Base-by-base conservation (phyloP, 495 filamentous ascomycete genomes). In the Venustampulla echinocandica region DNA sequence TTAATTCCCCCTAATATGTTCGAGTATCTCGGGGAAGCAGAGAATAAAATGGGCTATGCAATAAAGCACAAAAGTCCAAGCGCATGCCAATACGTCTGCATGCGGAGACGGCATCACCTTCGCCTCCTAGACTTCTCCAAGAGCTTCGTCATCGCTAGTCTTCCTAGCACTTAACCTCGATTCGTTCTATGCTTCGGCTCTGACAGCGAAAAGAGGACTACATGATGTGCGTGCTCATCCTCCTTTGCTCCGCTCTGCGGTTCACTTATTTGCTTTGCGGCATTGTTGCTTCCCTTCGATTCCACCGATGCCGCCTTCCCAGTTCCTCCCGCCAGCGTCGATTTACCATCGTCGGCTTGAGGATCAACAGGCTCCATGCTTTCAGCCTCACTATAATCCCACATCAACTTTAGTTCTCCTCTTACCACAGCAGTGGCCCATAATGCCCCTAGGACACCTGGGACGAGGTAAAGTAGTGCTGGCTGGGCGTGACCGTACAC, bases 381-480 rank as follows among this genome's bases (percentile, higher is more conserved):
- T n/a, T 71, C 71, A 44, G 79, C 81, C 54, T 97, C 92, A 4
- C 76, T 84, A 55, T 88, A 98, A 3, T 68, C 66, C 83, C 82
- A 93, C 80, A 97, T 84, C 20, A 77, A 61, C 20, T 60, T 64
- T 10, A 86, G 22, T 53, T 96, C 89, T 2, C 85, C 80, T 30
- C 79, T 76, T 10, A 74, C 49, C 1, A 80, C 48, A 4, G 82
- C 92, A n/a, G 84, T 90, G n/a, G 77, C 64, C 87, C 87, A 95
- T 9, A 94, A 54, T 1, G 80, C 71, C 10, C 70, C 68, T 10
- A 95, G 60, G 2, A 96, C 89, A 1, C 85, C 80, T 0, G 92
- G 92, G 2, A 97, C 93, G 11, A 98, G 77, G 57, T 98, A 98
- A 6, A 98, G 67, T 32, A 98, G 72, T 10, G 92, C 92, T 0